Evolutionary conservation across 1,139 yeast genomes (phyloP).

Genomic region (Saccharomyces hybrid): DNA sequence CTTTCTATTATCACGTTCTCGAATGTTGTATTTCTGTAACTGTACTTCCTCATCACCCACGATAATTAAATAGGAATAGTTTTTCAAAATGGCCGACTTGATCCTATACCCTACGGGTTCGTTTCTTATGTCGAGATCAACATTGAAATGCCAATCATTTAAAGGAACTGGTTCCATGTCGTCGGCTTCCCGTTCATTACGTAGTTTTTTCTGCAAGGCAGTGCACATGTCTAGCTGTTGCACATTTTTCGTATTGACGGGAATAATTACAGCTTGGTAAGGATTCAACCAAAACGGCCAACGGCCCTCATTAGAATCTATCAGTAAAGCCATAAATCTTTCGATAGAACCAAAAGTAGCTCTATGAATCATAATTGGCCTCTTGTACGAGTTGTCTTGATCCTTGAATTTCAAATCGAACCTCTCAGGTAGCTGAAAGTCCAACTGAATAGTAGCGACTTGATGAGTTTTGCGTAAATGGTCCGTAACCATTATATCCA

Average conservation of each 20-base stretch:
- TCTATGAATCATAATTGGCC: slow-evolving; percentile 89
- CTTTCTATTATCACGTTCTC: slow-evolving; percentile 50
- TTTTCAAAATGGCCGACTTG: slow-evolving; percentile 66
- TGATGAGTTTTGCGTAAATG: slow-evolving; percentile 81
- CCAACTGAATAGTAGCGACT: slow-evolving; percentile 92
- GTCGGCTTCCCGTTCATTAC: slow-evolving; percentile 20
- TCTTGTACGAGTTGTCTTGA: slow-evolving; percentile 41
- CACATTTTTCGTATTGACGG: slow-evolving; percentile 59
- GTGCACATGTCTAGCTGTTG: slow-evolving; percentile 40
- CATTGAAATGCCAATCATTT: slow-evolving; percentile 56
- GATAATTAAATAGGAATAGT: slow-evolving; percentile 71
- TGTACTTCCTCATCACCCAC: slow-evolving; percentile 82
- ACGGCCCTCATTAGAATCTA: slow-evolving; percentile 85
- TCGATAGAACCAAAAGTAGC: slow-evolving; percentile 94
- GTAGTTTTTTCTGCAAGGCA: slow-evolving; percentile 15
- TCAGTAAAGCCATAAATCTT: slow-evolving; percentile 80
- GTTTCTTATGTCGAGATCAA: slow-evolving; percentile 64
- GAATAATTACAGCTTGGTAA: slow-evolving; percentile 82
- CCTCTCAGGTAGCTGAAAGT: slow-evolving; percentile 85
- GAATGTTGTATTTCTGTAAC: slow-evolving; percentile 53
- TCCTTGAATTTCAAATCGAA: slow-evolving; percentile 66
- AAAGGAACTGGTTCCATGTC: slow-evolving; percentile 39
- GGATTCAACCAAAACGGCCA: slow-evolving; percentile 99
- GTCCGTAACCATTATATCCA: slow-evolving; percentile 80
- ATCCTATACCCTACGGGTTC: slow-evolving; percentile 79